Base-by-base conservation (phyloP, 257 asterid species). In the Oldenlandia corymbosa region DNA sequence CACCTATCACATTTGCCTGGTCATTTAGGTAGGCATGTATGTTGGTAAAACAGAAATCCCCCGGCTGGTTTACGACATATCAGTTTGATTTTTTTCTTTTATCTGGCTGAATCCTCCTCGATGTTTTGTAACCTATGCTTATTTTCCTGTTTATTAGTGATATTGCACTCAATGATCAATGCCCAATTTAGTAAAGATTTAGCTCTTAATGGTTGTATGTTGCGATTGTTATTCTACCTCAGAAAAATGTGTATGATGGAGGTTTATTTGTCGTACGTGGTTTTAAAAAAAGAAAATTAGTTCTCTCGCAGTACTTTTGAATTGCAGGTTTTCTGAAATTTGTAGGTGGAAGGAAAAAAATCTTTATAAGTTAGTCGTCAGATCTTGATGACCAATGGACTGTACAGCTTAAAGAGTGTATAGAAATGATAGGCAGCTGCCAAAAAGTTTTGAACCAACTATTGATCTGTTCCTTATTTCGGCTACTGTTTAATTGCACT, bases 1-100 rank as follows among this genome's bases (percentile, higher is more conserved):
- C 80, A 87, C 80, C 94, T 90, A 66, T 85, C 97, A 56, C 97
- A 77, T 77, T 84, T 93, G 45, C 99, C 97, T 73, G 99, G 99
- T 73, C 70, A 80, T 79, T 75, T 93, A 79, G 99, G 97, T 84
- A 70, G 58, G 51, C 48, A 23, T 56, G 21, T 26, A 57, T 58
- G 14, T 4, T 21, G 45, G 45, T 59, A 28, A 36, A n/a, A n/a
- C n/a, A n/a, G n/a, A n/a, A n/a, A n/a, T n/a, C n/a, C n/a, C n/a
- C n/a, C n/a, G n/a, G n/a, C n/a, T 2, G 43, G 10, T 46, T 52
- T 1, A 56, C n/a, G 16, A 5, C 58, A 10, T 67, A 56, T 30
- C 5, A 55, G 24, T 0, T 18, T 42, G 13, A 43, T 26, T 67
- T 32, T 20, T 1, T 23, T 18, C 20, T 5, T 3, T 37, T 28